These are phyloP conservation scores for Eucalyptus regnans DNA, from an alignment of 345 rosid genomes.

Conservation along the genomic window DNA sequence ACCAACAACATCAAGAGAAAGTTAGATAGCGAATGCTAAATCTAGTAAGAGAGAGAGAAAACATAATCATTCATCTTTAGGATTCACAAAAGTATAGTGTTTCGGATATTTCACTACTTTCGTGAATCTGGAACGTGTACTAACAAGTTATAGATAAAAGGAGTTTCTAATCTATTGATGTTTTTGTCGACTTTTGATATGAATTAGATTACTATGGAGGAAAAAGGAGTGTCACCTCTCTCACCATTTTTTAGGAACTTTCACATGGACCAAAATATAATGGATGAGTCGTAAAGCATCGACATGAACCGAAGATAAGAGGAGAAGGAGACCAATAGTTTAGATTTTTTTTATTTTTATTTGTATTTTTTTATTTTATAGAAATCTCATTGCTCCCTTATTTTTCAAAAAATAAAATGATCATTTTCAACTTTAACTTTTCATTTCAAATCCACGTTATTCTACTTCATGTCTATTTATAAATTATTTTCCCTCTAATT, in stretches of 20 bases:
- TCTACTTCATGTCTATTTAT: background rate
- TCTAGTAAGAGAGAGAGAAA: background rate
- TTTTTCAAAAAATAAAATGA: too few species aligned
- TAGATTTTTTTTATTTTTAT: background rate
- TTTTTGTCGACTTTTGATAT: too few species aligned
- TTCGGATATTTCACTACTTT: background rate
- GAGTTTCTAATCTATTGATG: background rate
- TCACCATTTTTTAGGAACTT: background rate
- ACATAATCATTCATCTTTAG: background rate
- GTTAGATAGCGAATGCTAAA: too few species aligned
- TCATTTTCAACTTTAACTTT: too few species aligned
- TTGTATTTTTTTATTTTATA: too few species aligned
- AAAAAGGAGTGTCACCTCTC: background rate
- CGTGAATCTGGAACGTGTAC: background rate
- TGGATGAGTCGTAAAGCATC: background rate
- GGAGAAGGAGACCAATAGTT: background rate
- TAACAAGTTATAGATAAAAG: background rate
- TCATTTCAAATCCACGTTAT: background rate
- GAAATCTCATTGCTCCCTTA: background rate
- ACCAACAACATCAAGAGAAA: background rate
- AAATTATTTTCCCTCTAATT: background rate
- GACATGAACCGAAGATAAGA: too few species aligned
- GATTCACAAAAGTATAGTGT: too few species aligned
- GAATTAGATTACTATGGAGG: background rate
- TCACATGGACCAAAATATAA: background rate